Base-by-base conservation (phyloP, 139 green algal species). In the Zygnema cylindricum region DNA sequence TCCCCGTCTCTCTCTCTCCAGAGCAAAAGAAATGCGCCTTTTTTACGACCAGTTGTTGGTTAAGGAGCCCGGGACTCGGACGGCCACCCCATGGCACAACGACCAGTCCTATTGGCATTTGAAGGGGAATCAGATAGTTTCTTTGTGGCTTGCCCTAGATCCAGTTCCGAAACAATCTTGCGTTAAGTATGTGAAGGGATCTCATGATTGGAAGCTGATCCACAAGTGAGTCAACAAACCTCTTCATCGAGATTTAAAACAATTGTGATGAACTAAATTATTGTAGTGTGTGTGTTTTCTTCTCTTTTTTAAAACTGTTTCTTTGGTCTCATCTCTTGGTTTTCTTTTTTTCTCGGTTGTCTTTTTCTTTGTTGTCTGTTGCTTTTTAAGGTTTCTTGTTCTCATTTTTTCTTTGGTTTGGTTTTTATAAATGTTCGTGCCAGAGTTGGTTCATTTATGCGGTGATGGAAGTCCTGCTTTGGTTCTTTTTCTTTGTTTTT, bases 51-150 rank as follows among this genome's bases (percentile, higher is more conserved):
- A 85, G 25, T 32, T 85, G 25, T 30, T 85, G 35, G 78, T 85
- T 23, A 85, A 85, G 78, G 78, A 85, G 78, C 78, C 78, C 30
- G 78, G 78, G 11, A 85, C 78, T 21, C 16, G 23, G 30, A 30
- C 78, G 39, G 43, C 11, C 36, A 85, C 78, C 43, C 78, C 78
- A n/a, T 85, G 78, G 78, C 78, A 85, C 78, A 85, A 85, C 78
- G 78, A 85, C 78, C 35, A 81, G 78, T 85, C 78, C 35, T 85
- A 85, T 32, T 85, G 78, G 78, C 78, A 85, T n/a, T 16, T 81
- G 25, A 30, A 71, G 39, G 78, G 78, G 43, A 79, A 73, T 73
- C 78, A 85, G 78, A 85, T 85, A 22, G 39, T 85, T 16, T 85
- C 78, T 11, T 30, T 85, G 78, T 85, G 78, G 78, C 78, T 85